Evolutionary conservation across 2,329 filamentous ascomycete species (phyloP), one percentile per base, ranked within the genome.

Genomic region (Huntiella moniliformis): DNA sequence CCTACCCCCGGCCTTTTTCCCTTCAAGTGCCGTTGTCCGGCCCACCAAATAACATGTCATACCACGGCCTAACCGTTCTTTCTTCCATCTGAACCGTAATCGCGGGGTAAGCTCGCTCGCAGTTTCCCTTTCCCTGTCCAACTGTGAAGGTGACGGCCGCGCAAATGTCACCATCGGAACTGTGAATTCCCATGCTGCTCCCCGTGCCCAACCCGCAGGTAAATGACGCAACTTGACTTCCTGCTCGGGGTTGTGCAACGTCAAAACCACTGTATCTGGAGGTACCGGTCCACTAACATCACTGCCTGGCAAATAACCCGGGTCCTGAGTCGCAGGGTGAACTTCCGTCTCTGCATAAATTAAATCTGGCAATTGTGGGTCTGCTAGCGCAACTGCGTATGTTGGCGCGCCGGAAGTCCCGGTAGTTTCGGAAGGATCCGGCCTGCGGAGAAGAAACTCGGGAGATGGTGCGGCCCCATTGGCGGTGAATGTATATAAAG

Each of bases 241-340:
- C 60, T 91, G 85, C 58, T 96, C 88, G 0, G 91, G 91, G 58
- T 94, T 91, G 67, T 95, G 96, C 3, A 98, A 76, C 55, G 88
- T 80, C 35, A 96, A 71, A n/a, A 71, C 70, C 59, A 96, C 94
- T 45, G 74, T 68, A 47, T 79, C 77, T 0, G 88, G 87, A 12
- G 48, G 44, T 4, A 37, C 44, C 5, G 39, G 39, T 38, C 38
- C 41, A 8, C 38, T 38, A 10, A 44, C 44, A 42, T 50, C 48
- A 12, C 37, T 11, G 32, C 40, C 48, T 11, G 40, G 34, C 10
- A 36, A 22, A 49, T 88, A 82, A 17, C 80, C 76, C 82, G 87
- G 94, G 60, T 85, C 79, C 10, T 28, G 22, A 28, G 7, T 10
- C 22, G 22, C 7, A 5, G 88, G 88, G 54, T 77, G 73, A 46